phyloP scores from a whole-genome alignment of 306 rosid genomes.

The Cucumis melo region DNA sequence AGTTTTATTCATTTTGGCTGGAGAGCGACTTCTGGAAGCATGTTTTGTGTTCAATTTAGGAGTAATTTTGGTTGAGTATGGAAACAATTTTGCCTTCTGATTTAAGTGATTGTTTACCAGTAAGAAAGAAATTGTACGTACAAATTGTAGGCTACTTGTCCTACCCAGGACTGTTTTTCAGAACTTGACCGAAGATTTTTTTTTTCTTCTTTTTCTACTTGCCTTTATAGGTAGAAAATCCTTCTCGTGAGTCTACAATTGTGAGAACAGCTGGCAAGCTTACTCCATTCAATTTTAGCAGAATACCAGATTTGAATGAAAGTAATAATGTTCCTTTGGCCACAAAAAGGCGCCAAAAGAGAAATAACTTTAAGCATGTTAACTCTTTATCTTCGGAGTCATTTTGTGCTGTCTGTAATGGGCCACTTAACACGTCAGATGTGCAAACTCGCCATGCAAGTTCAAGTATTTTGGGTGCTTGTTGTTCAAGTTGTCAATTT shows the following conservation, averaged over 20 bases:
- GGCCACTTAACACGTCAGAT: conserved; percentile 69
- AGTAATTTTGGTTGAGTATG: background rate
- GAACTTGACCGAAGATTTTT: background rate
- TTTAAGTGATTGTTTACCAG: background rate
- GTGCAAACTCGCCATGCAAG: conserved; percentile 19
- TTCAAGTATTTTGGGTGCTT: conserved; percentile 24
- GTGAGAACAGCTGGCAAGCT: conserved; percentile 95
- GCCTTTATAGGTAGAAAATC: conserved; percentile 66
- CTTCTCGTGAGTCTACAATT: conserved; percentile 83
- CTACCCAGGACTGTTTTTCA: background rate
- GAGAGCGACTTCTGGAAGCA: background rate
- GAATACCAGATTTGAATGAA: conserved; percentile 62
- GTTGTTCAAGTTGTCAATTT: conserved; percentile 77
- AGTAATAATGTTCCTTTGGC: conserved; percentile 55
- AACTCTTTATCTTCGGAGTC: conserved; percentile 71
- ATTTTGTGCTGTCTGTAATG: conserved; percentile 62
- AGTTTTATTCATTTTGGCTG: background rate
- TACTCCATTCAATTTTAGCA: conserved; percentile 76
- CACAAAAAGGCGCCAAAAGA: conserved; percentile 72
- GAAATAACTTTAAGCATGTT: conserved; percentile 52
- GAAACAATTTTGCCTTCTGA: background rate
- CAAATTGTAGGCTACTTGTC: background rate
- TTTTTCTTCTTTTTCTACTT: background rate
- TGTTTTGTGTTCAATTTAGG: background rate
- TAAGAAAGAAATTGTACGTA: background rate